Conservation (phyloP, 371 early-diverging fungal genomes). For the Mortierella sp. region DNA sequence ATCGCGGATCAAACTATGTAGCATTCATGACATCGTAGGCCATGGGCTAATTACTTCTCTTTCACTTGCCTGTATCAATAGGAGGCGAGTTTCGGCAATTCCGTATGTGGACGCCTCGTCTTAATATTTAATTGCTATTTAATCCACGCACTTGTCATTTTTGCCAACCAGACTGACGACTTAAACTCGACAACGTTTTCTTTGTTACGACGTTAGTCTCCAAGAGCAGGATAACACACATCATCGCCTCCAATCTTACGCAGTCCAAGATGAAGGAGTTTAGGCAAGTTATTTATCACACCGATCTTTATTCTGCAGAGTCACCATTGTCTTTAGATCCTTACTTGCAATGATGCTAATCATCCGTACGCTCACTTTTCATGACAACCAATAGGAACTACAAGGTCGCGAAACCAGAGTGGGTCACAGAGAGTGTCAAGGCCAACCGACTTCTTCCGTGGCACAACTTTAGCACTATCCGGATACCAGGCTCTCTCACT, state of each 20-base stretch:
- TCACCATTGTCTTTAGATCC: not conserved
- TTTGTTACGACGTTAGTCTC: conserved; percentile 55
- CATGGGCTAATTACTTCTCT: not conserved
- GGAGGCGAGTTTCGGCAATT: conserved; percentile 49
- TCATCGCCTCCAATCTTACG: conserved; percentile 78
- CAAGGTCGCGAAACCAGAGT: conserved; percentile 83
- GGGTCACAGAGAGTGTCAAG: conserved; percentile 81
- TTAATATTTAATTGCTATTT: not conserved
- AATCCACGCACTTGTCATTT: not conserved
- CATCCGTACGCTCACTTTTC: not conserved
- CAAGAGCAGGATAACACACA: conserved; percentile 74
- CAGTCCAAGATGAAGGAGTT: conserved; percentile 77
- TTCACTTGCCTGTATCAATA: not conserved
- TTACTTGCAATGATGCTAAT: not conserved
- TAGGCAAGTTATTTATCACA: conserved; percentile 53
- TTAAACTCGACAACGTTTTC: not conserved
- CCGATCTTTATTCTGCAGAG: no score
- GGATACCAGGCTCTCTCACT: conserved; percentile 26
- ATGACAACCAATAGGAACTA: conserved; percentile 60
- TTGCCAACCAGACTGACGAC: not conserved
- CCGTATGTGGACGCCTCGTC: conserved; percentile 13
- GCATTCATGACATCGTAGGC: no score
- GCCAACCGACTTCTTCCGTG: conserved; percentile 72
- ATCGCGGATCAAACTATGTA: not conserved
- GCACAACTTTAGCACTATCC: conserved; percentile 67